Evolutionary conservation across 495 filamentous ascomycete genomes (phyloP).

Genomic region (Aspergillus carlsbadensis): DNA sequence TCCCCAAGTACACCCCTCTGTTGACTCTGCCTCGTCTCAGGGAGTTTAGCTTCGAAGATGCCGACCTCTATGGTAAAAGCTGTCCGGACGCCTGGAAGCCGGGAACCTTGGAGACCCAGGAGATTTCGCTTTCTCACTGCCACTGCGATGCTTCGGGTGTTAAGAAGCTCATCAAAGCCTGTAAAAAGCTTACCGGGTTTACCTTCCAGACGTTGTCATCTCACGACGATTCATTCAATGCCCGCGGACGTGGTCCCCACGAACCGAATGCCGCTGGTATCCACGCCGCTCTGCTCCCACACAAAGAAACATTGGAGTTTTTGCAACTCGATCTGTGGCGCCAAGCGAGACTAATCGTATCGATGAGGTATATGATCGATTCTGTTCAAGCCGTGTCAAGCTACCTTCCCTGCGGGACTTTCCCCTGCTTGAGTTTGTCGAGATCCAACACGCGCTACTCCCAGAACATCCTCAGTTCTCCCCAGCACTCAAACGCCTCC

Average conservation of each 20-base stretch:
- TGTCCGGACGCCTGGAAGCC: conserved; percentile 20
- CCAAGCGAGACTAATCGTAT: too few relatives aligned
- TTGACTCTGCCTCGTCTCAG: conserved; percentile 15
- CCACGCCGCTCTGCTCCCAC: conserved; percentile 19
- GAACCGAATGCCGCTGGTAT: conserved; percentile 19
- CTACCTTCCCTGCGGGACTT: conserved; percentile 25
- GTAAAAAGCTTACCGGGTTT: conserved; percentile 22
- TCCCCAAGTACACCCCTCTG: conserved; percentile 18
- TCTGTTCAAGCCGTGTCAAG: conserved; percentile 10
- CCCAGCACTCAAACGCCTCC: conserved; percentile 14
- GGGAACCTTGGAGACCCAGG: conserved; percentile 9
- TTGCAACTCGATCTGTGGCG: background rate
- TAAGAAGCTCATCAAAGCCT: conserved; percentile 18
- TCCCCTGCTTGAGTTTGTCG: conserved; percentile 18
- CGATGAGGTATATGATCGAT: conserved; percentile 5
- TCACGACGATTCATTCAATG: too few relatives aligned
- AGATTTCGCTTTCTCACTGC: conserved; percentile 14
- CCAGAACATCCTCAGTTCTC: conserved; percentile 24
- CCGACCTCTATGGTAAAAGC: conserved; percentile 9
- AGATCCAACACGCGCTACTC: conserved; percentile 22
- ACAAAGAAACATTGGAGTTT: conserved; percentile 25
- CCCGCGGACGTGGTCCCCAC: too few relatives aligned
- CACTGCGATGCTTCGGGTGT: conserved; percentile 16
- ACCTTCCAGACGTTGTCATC: conserved; percentile 15
- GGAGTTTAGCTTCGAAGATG: conserved; percentile 11